Conservation (phyloP, 441 rosid species). For the Kokia cookei region DNA sequence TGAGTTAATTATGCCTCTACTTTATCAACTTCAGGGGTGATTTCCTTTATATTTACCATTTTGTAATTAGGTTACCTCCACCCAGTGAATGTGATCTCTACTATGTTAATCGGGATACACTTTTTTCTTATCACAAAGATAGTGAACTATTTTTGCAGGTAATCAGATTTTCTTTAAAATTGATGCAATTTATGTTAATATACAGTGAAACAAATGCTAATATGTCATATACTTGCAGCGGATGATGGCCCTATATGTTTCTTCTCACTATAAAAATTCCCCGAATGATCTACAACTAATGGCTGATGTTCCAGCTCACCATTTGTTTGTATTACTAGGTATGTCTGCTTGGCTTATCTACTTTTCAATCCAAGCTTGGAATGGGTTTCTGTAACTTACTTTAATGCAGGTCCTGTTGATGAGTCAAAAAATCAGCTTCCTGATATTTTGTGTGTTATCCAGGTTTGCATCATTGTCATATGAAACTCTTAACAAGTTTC, state of each 20-base stretch:
- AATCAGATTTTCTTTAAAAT: conserved; percentile 7
- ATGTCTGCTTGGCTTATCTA: conserved; percentile 13
- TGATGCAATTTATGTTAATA: conserved; percentile 5
- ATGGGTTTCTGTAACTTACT: conserved; percentile 8
- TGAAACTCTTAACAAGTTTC: neutral
- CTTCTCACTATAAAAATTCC: conserved; percentile 98
- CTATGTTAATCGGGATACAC: conserved; percentile 90
- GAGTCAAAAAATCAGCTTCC: conserved; percentile 92
- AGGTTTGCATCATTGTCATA: conserved; percentile 36
- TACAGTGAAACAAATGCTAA: conserved; percentile 15
- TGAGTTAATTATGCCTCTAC: conserved; percentile 5
- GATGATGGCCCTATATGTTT: conserved; percentile 94
- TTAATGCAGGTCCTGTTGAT: conserved; percentile 86
- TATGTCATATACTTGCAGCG: conserved; percentile 53
- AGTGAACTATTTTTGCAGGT: conserved; percentile 97
- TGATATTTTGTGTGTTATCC: conserved; percentile 87
- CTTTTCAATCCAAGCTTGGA: conserved; percentile 4
- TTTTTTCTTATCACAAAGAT: conserved; percentile 93
- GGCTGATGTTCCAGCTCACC: conserved; percentile 99
- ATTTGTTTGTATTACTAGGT: conserved; percentile 93
- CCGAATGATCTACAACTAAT: conserved; percentile 95
- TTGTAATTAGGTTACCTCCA: conserved; percentile 58
- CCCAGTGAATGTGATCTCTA: conserved; percentile 90
- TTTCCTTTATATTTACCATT: conserved; percentile 11
- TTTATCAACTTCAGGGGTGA: neutral